phyloP scores from a whole-genome alignment of 192 early-diverging fungal genomes.

The Coemansia sp. region DNA sequence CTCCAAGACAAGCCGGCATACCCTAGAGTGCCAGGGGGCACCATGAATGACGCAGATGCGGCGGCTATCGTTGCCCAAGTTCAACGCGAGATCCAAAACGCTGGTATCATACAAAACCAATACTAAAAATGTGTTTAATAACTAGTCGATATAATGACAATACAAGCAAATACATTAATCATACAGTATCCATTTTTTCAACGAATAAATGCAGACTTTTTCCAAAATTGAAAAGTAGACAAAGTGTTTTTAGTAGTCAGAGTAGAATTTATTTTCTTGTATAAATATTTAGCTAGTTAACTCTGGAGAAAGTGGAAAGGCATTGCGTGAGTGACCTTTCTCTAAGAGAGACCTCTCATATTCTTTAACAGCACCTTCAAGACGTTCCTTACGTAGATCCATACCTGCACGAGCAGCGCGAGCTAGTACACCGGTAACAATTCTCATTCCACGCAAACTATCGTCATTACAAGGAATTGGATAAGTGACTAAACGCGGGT shows the following conservation, averaged over 20 bases:
- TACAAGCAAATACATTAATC: no score
- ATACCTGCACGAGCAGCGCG: constrained; percentile 68
- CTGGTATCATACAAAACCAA: constrained; percentile 26
- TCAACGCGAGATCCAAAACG: constrained; percentile 17
- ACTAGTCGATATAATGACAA: no score
- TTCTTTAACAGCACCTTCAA: constrained; percentile 7
- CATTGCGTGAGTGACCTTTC: background rate
- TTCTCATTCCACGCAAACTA: constrained; percentile 68
- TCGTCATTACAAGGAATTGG: constrained; percentile 96
- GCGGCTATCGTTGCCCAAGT: constrained; percentile 21
- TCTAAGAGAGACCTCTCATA: background rate
- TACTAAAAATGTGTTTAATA: constrained; percentile 4
- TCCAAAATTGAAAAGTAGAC: no score
- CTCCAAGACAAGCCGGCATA: background rate
- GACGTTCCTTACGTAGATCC: constrained; percentile 15
- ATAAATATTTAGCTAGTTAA: no score
- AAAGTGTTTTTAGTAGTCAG: no score
- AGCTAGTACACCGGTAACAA: constrained; percentile 80
- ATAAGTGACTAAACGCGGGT: constrained; percentile 82
- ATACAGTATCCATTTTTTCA: no score
- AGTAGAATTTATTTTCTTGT: no score
- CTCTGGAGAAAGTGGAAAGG: no score
- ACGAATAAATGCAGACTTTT: no score
- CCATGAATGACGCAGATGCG: background rate
- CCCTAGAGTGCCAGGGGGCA: background rate